Evolutionary conservation across 495 filamentous ascomycete species (phyloP).

Genomic region (Penicillium coprophilum): DNA sequence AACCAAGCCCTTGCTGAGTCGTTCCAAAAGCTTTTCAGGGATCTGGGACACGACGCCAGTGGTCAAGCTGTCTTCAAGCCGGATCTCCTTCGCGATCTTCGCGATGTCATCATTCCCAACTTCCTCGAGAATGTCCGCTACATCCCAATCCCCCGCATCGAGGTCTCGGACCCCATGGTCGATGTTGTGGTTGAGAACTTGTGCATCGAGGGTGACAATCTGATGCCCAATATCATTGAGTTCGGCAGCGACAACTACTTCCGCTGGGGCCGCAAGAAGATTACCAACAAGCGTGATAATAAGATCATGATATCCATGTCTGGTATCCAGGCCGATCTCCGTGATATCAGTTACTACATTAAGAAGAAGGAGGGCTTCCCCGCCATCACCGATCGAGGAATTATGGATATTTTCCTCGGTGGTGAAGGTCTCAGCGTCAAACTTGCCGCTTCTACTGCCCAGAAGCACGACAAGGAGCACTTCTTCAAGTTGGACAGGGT

Average conservation of each 20-base stretch:
- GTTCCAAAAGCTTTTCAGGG: constrained; percentile 79
- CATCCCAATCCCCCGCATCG: constrained; percentile 90
- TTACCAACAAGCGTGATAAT: constrained; percentile 77
- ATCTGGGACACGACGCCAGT: constrained; percentile 79
- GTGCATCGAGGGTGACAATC: constrained; percentile 92
- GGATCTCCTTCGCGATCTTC: constrained; percentile 84
- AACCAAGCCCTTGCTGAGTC: constrained; percentile 77
- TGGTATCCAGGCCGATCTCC: constrained; percentile 67
- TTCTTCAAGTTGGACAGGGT: constrained; percentile 96
- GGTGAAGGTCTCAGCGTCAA: constrained; percentile 91
- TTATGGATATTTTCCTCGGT: constrained; percentile 87
- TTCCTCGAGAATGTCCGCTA: constrained; percentile 87
- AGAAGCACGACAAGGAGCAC: constrained; percentile 70
- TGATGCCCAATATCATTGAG: constrained; percentile 93
- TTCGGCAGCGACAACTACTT: constrained; percentile 92
- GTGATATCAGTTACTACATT: constrained; percentile 91
- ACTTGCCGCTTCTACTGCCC: constrained; percentile 79
- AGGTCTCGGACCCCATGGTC: constrained; percentile 81
- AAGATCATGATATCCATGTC: constrained; percentile 77
- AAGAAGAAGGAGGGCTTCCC: constrained; percentile 97
- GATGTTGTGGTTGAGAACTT: constrained; percentile 93
- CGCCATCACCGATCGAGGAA: constrained; percentile 79
- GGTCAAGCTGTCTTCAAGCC: constrained; percentile 90
- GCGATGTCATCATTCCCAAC: constrained; percentile 79
- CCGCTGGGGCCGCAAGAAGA: constrained; percentile 87